phyloP scores from a whole-genome alignment of 2,329 filamentous ascomycete species.

The Aspergillus ochraceoroseus region DNA sequence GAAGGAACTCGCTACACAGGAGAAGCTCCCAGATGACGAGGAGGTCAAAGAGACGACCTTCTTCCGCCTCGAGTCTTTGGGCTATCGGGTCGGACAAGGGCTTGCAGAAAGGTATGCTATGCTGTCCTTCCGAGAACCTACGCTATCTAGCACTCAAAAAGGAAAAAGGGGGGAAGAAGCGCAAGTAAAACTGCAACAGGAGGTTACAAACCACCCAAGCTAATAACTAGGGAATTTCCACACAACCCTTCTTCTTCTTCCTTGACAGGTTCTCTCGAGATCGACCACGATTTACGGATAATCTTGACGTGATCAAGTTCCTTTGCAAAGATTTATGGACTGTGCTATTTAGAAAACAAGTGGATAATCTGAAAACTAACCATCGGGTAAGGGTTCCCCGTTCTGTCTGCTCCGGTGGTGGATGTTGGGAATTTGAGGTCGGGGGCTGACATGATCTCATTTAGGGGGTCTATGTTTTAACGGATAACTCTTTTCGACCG shows the following conservation, averaged over 20 bases:
- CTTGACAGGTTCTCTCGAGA: constrained; percentile 49
- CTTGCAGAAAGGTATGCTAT: constrained; percentile 73
- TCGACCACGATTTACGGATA: constrained; percentile 81
- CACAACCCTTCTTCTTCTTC: no score
- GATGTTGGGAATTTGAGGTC: background rate
- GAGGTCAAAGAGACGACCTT: constrained; percentile 81
- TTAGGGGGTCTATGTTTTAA: constrained; percentile 90
- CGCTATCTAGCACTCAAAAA: no score
- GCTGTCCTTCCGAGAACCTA: no score
- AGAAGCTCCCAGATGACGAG: constrained; percentile 49
- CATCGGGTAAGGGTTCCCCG: constrained; percentile 61
- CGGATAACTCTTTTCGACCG: constrained; percentile 85
- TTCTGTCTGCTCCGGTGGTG: no score
- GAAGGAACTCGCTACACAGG: constrained; percentile 54
- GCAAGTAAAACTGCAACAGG: no score
- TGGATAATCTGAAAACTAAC: constrained; percentile 98
- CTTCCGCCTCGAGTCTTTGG: constrained; percentile 73
- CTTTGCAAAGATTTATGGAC: constrained; percentile 98
- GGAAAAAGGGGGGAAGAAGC: no score
- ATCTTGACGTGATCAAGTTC: constrained; percentile 95
- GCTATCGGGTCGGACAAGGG: constrained; percentile 88
- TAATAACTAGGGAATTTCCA: no score
- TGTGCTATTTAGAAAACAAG: constrained; percentile 89
- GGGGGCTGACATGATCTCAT: background rate
- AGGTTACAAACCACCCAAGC: no score